phyloP scores from a whole-genome alignment of 169 alveolate genomes.

The Eimeria sp. region DNA sequence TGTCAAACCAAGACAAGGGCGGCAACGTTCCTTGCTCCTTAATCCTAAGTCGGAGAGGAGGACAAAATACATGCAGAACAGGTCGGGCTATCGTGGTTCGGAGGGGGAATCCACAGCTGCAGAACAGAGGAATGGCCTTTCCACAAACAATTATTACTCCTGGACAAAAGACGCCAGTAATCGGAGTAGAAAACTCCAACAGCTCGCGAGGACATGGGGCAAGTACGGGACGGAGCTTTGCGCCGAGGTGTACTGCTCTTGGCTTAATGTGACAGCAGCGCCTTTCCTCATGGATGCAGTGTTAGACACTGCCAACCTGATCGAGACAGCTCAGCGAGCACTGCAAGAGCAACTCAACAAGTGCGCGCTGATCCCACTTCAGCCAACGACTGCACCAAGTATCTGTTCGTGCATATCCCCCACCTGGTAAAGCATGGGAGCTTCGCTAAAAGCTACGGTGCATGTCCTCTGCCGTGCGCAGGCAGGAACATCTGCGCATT shows the following conservation, averaged over 20 bases:
- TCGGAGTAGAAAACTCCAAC: conserved; percentile 12
- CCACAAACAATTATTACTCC: not conserved
- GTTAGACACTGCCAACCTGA: conserved; percentile 61
- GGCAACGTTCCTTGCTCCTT: not conserved
- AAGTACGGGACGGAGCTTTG: conserved; percentile 63
- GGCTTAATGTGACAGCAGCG: conserved; percentile 80
- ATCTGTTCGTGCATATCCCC: not conserved
- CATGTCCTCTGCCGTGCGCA: not conserved
- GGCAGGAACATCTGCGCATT: conserved; percentile 34
- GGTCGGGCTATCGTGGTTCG: not conserved
- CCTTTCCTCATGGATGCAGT: conserved; percentile 77
- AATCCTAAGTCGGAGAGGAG: not conserved
- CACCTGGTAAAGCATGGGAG: not conserved
- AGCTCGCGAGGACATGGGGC: conserved; percentile 23
- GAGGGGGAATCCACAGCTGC: conserved; percentile 1
- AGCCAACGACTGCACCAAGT: not conserved
- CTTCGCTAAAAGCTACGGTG: not conserved
- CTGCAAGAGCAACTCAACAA: conserved; percentile 33
- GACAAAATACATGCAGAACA: conserved; percentile 5
- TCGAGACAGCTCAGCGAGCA: conserved; percentile 71
- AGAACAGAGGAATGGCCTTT: not conserved
- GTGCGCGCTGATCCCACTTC: conserved; percentile 3
- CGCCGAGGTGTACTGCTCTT: conserved; percentile 42
- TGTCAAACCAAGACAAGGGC: not conserved
- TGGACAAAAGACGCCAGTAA: not conserved